These are phyloP conservation scores for Cladosporium austrohemisphaericum DNA, from an alignment of 2,329 filamentous ascomycete species.

Conservation along the genomic window DNA sequence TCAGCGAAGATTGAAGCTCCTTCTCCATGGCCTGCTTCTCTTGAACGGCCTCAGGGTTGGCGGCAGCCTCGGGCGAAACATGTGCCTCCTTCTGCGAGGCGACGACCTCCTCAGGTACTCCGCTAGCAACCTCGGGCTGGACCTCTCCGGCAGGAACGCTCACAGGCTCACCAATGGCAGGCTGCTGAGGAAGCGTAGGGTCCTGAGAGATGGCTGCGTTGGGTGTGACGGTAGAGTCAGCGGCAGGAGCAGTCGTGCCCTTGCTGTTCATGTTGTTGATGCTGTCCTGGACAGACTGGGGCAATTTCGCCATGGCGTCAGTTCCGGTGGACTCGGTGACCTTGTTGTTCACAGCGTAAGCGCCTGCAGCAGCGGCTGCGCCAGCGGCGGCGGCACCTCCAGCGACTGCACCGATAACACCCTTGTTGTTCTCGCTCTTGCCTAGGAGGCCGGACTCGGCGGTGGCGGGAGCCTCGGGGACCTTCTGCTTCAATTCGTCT, in stretches of 20 bases:
- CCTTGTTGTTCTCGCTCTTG: constrained; percentile 27
- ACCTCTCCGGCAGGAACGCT: constrained; percentile 17
- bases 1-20: constrained; percentile 64
- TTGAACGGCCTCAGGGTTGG: constrained; percentile 62
- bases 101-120: constrained; percentile 28
- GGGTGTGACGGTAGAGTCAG: constrained; percentile 27
- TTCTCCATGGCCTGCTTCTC: constrained; percentile 73
- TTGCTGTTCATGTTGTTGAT: constrained; percentile 38
- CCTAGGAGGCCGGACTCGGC: constrained; percentile 31
- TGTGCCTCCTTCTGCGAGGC: constrained; percentile 30
- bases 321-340: constrained; percentile 41
- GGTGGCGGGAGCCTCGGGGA: constrained; percentile 39
- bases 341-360: constrained; percentile 35
- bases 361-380: constrained; percentile 41
- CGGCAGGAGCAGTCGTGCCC: constrained; percentile 17
- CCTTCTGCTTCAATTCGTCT: constrained; percentile 64
- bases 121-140: constrained; percentile 25
- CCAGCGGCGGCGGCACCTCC: constrained; percentile 44
- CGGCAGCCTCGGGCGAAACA: constrained; percentile 65
- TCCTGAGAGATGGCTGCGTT: constrained; percentile 16
- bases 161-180: constrained; percentile 21
- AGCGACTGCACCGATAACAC: constrained; percentile 40
- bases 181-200: constrained; percentile 18
- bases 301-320: constrained; percentile 44
- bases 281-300: constrained; percentile 41